Base-by-base conservation (phyloP, 345 rosid genomes). In the Sonneratia alba region DNA sequence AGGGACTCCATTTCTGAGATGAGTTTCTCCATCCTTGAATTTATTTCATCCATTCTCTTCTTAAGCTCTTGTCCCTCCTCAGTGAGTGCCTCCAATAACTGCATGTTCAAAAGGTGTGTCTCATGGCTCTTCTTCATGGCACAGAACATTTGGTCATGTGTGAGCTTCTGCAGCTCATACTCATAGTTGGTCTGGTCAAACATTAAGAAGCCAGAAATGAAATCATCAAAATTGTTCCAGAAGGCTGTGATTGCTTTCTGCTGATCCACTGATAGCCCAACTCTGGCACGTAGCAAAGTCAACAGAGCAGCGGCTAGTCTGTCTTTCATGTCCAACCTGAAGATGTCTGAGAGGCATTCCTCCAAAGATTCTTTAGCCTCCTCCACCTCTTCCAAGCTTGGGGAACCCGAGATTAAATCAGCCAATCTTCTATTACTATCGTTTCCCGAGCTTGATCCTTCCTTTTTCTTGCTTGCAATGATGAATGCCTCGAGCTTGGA, bases 41-140 rank as follows among this genome's bases (percentile, higher is more conserved):
- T 66, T 42, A 73, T 47, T 49, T 49, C 19, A 14, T 49, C 56
- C 56, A 49, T 49, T 49, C 56, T 49, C 19, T 49, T 49, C 56
- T 49, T 49, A 14, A 49, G 56, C 19, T 49, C 56, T 49, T 49
- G 19, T 49, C 19, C 56, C 56, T 49, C 56, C 2, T 49, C n/a
- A 61, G 55, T 38, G 1, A 73, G 66, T 1, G 55, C 21, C 27
- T 48, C 55, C 10, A 55, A 15, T 15, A 67, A 40, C 3, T 22
- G 64, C 71, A 51, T 73, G 47, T 66, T 36, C 55, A 0, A 36
- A 16, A 67, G n/a, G 27, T 73, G 76, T 13, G 65, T 38, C 71
- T 73, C 56, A 4, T 73, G 76, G 24, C 56, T 66, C 76, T 24
- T 73, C 71, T 73, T 73, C 71, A 57, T 57, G 24, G 71, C 42